Percentiles rank a stretch among this genome's conserved stretches.
Conservation (phyloP, 2,329 filamentous ascomycete genomes). For the Nannizzia gypsea region DNA sequence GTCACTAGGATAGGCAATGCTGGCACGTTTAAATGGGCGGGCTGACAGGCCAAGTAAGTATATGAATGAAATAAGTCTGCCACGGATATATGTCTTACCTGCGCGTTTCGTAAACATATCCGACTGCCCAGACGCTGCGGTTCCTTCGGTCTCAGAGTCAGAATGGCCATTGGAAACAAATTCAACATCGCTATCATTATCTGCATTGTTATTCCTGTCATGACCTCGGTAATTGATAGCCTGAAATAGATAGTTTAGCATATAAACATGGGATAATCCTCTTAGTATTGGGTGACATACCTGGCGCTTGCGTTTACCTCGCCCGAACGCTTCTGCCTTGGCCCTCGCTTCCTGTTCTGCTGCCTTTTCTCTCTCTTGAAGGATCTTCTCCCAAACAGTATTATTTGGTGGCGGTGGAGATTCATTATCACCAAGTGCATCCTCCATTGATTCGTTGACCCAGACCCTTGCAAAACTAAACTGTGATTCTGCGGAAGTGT, state of each 20-base stretch:
- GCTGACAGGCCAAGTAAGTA: neutral
- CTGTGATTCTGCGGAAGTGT: slow-evolving; percentile 59
- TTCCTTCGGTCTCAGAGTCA: slow-evolving; percentile 20
- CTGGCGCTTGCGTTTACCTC: slow-evolving; percentile 63
- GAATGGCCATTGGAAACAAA: slow-evolving; percentile 9
- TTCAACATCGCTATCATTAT: slow-evolving; percentile 11
- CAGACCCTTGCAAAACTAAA: slow-evolving; percentile 88
- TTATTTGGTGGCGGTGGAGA: slow-evolving; percentile 48
- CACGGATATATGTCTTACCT: neutral
- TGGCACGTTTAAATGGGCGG: slow-evolving; percentile 30
- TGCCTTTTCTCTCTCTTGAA: slow-evolving; percentile 67
- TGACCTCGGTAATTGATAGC: slow-evolving; percentile 12
- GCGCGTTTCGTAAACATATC: neutral
- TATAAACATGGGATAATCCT: neutral
- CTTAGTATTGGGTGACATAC: slow-evolving; percentile 31
- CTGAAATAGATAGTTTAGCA: neutral
- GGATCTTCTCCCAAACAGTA: slow-evolving; percentile 79
- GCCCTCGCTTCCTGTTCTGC: slow-evolving; percentile 60
- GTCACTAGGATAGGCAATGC: slow-evolving; percentile 11
- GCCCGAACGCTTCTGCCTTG: slow-evolving; percentile 64
- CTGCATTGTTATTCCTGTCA: neutral
- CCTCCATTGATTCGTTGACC: slow-evolving; percentile 69
- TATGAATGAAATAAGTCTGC: neutral
- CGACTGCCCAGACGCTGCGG: slow-evolving; percentile 6
- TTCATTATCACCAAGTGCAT: slow-evolving; percentile 45